A percentile compares a stretch with the other conserved stretches of the same genome.
Evolutionary conservation across 192 early-diverging fungal genomes (phyloP).

Genomic region (Pecoramyces ruminantium): DNA sequence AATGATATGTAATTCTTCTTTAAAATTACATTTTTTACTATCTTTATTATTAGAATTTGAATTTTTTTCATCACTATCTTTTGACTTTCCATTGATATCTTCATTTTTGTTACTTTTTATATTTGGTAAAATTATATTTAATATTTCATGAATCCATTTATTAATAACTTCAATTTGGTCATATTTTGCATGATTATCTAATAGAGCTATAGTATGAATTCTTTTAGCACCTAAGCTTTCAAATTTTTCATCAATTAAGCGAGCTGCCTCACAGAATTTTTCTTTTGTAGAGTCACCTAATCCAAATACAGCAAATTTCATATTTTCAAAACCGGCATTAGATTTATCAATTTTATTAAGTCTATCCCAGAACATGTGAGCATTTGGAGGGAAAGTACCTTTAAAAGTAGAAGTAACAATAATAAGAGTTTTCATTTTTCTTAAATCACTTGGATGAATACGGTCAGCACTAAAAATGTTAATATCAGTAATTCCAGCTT

Average conservation of each 20-base stretch:
- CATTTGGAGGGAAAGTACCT: slow-evolving; percentile 87
- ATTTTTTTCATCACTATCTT: no score
- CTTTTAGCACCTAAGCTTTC: neutral
- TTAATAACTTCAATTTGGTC: neutral
- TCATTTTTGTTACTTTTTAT: neutral
- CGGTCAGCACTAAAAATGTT: neutral
- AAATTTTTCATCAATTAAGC: neutral
- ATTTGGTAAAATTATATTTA: neutral
- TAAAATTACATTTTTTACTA: no score
- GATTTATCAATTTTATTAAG: slow-evolving; percentile 37
- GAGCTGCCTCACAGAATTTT: neutral
- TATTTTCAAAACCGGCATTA: slow-evolving; percentile 37
- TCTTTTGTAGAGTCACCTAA: slow-evolving; percentile 45
- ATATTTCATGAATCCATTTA: neutral
- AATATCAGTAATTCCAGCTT: slow-evolving; percentile 32
- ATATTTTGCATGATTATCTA: neutral
- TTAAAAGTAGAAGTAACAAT: slow-evolving; percentile 76
- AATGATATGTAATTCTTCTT: no score
- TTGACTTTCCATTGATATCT: neutral
- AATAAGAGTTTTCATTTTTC: slow-evolving; percentile 59
- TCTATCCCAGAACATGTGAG: slow-evolving; percentile 72
- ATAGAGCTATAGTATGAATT: neutral
- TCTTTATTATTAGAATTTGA: no score
- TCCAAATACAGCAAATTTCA: slow-evolving; percentile 68
- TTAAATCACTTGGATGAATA: slow-evolving; percentile 51